Conservation (phyloP, 352 stramenopile species). For the Pythium aquatile region DNA sequence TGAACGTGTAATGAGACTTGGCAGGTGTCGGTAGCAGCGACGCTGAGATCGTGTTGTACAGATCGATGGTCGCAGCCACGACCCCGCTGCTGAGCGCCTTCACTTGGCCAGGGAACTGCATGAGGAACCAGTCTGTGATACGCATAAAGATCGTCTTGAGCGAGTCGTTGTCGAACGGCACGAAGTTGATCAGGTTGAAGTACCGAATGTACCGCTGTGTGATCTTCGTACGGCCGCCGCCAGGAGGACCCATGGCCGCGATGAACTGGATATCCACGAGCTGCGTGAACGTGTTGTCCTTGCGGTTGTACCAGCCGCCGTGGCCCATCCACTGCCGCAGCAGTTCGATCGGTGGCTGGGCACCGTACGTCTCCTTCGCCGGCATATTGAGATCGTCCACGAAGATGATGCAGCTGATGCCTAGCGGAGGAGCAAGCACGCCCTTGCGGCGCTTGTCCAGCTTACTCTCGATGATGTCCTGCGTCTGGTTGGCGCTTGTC, state of each 20-base stretch:
- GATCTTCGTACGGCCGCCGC: constrained; percentile 89
- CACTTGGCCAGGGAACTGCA: constrained; percentile 74
- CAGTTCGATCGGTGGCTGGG: constrained; percentile 92
- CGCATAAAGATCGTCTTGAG: constrained; percentile 85
- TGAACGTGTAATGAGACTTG: constrained; percentile 96
- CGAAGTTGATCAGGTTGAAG: constrained; percentile 94
- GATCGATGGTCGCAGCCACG: constrained; percentile 87
- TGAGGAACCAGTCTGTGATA: constrained; percentile 91
- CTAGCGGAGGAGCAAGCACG: constrained; percentile 87
- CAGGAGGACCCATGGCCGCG: constrained; percentile 90
- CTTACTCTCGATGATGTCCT: constrained; percentile 94
- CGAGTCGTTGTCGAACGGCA: constrained; percentile 88
- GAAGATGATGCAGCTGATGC: constrained; percentile 91
- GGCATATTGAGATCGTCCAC: constrained; percentile 96
- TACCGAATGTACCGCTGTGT: constrained; percentile 92
- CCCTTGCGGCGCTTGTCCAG: constrained; percentile 93
- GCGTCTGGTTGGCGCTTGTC: constrained; percentile 92
- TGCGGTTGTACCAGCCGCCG: constrained; percentile 93
- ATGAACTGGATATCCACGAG: constrained; percentile 94
- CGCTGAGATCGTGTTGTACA: constrained; percentile 91
- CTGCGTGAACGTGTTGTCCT: constrained; percentile 91
- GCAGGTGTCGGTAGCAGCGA: constrained; percentile 90
- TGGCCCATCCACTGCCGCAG: constrained; percentile 94
- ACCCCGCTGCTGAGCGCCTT: constrained; percentile 71
- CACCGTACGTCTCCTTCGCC: constrained; percentile 92